A percentile compares a stretch with the other conserved stretches of the same genome.
phyloP scores from a whole-genome alignment of 352 stramenopile species.

The Pythium plurisporium region DNA sequence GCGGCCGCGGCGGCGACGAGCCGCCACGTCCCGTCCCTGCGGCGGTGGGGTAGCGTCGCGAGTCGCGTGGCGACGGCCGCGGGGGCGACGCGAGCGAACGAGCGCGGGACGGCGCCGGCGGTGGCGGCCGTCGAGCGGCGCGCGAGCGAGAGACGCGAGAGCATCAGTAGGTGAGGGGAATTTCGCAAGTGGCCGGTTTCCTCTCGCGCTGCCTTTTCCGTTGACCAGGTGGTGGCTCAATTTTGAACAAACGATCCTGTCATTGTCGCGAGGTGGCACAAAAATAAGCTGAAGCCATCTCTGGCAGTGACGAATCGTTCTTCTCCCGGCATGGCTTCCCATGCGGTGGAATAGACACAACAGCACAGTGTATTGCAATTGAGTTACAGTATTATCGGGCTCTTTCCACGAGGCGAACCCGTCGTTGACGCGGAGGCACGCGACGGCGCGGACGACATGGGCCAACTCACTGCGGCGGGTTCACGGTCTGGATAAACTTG shows the following conservation, averaged over 20 bases:
- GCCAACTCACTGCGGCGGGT: constrained; percentile 21
- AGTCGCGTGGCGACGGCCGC: not conserved
- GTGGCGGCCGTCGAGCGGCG: not conserved
- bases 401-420: no score
- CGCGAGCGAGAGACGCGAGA: not conserved
- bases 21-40: no score
- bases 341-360: no score
- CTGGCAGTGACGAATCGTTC: not conserved
- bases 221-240: not conserved
- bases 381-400: no score
- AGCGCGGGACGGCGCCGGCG: not conserved
- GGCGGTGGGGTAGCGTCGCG: not conserved
- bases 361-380: no score
- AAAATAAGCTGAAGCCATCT: no score
- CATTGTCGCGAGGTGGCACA: not conserved
- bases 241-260: not conserved
- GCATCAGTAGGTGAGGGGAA: no score
- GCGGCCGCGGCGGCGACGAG: not conserved
- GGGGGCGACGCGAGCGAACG: not conserved
- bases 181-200: not conserved
- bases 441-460: not conserved
- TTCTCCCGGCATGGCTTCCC: not conserved
- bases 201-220: no score
- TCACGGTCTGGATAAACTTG: constrained; percentile 38
- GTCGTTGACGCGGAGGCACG: no score